phyloP scores from a whole-genome alignment of 768 basidiomycete species.

The Pleurotus sapidus region DNA sequence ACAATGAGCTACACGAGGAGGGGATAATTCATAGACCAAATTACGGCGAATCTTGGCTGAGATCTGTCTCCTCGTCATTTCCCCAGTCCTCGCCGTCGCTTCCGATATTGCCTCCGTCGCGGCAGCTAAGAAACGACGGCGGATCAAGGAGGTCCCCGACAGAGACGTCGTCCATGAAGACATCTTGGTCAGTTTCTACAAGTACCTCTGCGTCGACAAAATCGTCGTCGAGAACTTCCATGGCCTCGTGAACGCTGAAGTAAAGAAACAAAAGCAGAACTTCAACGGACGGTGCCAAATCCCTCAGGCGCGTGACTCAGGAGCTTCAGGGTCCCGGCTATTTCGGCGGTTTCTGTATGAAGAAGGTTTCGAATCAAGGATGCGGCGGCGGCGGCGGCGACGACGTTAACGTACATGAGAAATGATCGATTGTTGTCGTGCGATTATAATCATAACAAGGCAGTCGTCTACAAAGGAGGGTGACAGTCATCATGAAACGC shows the following conservation, averaged over 20 bases:
- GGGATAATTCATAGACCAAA: background rate
- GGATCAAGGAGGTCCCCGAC: background rate
- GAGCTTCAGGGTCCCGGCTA: background rate
- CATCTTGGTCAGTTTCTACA: background rate
- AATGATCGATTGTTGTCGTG: conserved; percentile 6
- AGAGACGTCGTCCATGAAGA: background rate
- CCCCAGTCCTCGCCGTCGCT: background rate
- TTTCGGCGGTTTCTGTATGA: background rate
- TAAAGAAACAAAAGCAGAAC: no score
- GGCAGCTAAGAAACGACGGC: background rate
- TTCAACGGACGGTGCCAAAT: no score
- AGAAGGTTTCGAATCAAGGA: conserved; percentile 3
- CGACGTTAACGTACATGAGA: conserved; percentile 9
- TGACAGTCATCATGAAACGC: conserved; percentile 7
- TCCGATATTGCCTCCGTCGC: conserved; percentile 2
- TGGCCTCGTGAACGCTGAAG: background rate
- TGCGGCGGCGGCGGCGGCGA: conserved; percentile 8
- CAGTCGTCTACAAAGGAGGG: background rate
- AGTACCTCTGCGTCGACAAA: background rate
- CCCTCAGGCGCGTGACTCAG: background rate
- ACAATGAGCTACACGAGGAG: conserved; percentile 1
- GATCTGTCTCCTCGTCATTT: conserved; percentile 1
- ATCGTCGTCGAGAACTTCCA: background rate
- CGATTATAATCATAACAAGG: background rate
- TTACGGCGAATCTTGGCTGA: background rate